A percentile compares a stretch with the other conserved stretches of the same genome.
These are phyloP conservation scores for Termitomyces sp. DNA, from an alignment of 768 basidiomycete genomes.

Conservation along the genomic window DNA sequence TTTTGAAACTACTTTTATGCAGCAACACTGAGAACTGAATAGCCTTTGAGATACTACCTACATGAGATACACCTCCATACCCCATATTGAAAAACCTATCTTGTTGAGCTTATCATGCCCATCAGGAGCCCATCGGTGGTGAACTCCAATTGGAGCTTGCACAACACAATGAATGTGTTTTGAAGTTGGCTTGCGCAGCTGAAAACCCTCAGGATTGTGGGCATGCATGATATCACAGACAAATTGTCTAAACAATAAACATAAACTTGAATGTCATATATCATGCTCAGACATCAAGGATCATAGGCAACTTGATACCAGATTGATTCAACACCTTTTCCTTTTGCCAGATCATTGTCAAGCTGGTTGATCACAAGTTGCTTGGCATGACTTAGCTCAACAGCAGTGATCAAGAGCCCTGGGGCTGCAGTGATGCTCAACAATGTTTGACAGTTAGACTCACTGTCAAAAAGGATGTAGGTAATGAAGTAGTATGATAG, in stretches of 20 bases:
- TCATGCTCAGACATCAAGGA: not conserved
- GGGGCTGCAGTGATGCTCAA: not conserved
- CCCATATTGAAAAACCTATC: conserved; percentile 35
- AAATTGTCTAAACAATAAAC: not conserved
- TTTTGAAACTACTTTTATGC: not conserved
- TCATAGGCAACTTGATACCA: not conserved
- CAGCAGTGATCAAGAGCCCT: not conserved
- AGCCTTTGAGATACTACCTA: not conserved
- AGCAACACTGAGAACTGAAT: not conserved
- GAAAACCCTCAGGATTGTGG: not conserved
- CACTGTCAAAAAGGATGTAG: not conserved
- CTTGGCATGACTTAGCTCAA: not conserved
- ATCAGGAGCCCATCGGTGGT: not conserved
- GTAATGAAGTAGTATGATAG: not conserved
- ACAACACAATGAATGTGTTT: not conserved
- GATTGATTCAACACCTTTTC: no score
- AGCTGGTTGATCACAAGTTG: not conserved
- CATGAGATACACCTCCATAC: no score
- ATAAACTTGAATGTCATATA: not conserved
- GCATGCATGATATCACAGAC: not conserved
- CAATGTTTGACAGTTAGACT: not conserved
- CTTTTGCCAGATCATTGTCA: not conserved
- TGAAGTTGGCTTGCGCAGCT: no score
- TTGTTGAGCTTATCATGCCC: conserved; percentile 34
- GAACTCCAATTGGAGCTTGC: not conserved